Conservation (phyloP, 495 filamentous ascomycete species). For the Penicillium angulare region DNA sequence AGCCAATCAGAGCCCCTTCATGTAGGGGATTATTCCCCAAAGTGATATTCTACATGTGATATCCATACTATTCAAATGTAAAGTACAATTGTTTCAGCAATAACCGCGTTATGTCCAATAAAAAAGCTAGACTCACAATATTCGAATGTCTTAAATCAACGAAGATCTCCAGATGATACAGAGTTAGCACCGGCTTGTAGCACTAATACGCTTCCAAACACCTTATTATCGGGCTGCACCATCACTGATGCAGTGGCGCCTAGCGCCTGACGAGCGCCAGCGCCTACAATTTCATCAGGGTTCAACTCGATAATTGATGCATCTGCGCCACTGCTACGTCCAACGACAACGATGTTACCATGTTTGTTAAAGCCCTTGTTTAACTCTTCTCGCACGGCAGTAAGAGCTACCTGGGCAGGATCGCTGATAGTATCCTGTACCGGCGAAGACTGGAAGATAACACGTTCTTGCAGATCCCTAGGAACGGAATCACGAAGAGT, state of each 20-base stretch:
- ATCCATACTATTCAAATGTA: too few species aligned
- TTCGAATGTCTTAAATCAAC: not conserved
- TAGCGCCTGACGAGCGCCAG: slow-evolving; percentile 59
- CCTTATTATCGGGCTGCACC: slow-evolving; percentile 49
- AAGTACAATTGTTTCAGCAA: too few species aligned
- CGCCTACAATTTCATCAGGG: slow-evolving; percentile 26
- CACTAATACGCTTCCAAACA: slow-evolving; percentile 74
- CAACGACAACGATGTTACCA: slow-evolving; percentile 77
- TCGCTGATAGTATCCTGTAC: slow-evolving; percentile 11
- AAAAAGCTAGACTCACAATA: not conserved
- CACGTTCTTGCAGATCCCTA: slow-evolving; percentile 52
- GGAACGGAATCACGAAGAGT: slow-evolving; percentile 62
- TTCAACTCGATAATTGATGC: slow-evolving; percentile 10
- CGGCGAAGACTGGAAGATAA: slow-evolving; percentile 53
- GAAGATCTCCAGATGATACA: not conserved
- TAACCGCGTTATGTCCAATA: too few species aligned
- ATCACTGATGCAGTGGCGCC: slow-evolving; percentile 66
- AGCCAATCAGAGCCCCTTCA: too few species aligned
- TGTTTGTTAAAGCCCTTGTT: slow-evolving; percentile 62
- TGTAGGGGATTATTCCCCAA: too few species aligned
- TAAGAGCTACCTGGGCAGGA: slow-evolving; percentile 32
- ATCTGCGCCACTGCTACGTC: slow-evolving; percentile 46
- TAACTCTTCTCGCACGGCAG: slow-evolving; percentile 56
- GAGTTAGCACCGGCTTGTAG: slow-evolving; percentile 63
- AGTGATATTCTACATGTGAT: too few species aligned